Evolutionary conservation across 2,329 filamentous ascomycete species (phyloP), one percentile per base, ranked within the genome.

Genomic region (Kalmusia sp.): DNA sequence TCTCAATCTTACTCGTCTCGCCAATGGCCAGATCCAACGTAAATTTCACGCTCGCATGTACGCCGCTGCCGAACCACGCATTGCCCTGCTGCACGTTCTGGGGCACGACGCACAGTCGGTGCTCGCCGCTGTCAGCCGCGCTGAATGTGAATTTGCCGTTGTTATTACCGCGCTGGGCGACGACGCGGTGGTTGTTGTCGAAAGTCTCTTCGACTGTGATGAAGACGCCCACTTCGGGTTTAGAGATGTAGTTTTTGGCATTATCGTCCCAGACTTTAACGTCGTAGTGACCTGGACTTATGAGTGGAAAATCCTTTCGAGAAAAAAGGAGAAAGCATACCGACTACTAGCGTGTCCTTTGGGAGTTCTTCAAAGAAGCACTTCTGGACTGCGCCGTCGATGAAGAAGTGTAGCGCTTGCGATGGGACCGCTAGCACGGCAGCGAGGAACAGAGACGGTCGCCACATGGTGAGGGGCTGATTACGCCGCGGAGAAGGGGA

Each of bases 341-440:
- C 95, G 54, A 97, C 93, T 51, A 99, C 93, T 53, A 99, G 81
- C 12, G 95, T 98, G 76, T 96, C 93, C 82, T 98, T 97, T 62
- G 95, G 93, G 54, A 99, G 85, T 77, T 98, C 93, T 80, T 99
- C 95, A 79, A 90, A 96, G 86, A 99, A 99, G 80, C 95, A 99
- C 80, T 96, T 97, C 64, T 91, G 89, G 61, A 85, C 80, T 44
- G 85, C 84, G 69, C 90, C 91, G 74, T 98, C 92, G 76, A 98
- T 88, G 82, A 90, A 98, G 83, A 99, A 96, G 86, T 96, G 93
- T 54, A 99, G 85, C 51, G 93, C 92, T 73, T 92, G 89, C 58
- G 89, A 86, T 55, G 87, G 86, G 30, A 82, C 71, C 40, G 84
- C 73, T 55, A 82, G 71, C 64, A 78, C 77, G 76, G 93, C 80